Percentiles rank a stretch among this genome's conserved stretches.
These are phyloP conservation scores for Colletotrichum destructivum DNA, from an alignment of 2,329 filamentous ascomycete genomes.

Conservation along the genomic window DNA sequence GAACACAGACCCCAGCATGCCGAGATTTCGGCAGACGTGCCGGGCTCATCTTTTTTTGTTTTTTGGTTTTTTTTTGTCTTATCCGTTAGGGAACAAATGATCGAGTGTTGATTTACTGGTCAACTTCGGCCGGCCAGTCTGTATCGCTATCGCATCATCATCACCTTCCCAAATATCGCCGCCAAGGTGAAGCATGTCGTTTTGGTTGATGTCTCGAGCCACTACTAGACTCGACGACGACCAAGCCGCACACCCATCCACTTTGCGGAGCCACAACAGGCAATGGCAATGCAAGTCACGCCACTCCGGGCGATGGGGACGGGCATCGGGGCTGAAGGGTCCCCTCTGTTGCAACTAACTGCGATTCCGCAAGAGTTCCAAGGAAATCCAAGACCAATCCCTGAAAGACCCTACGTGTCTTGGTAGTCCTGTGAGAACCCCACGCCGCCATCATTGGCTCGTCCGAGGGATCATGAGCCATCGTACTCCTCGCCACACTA, in stretches of 20 bases:
- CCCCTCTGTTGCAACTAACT: neutral
- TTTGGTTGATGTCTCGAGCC: neutral
- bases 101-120: neutral
- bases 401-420: constrained; percentile 21
- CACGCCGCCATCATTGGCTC: constrained; percentile 18
- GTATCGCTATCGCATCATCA: neutral
- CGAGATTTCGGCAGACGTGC: constrained; percentile 33
- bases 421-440: constrained; percentile 9
- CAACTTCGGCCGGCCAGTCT: neutral
- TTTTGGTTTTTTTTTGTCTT: neutral
- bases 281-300: constrained; percentile 6
- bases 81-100: constrained; percentile 9
- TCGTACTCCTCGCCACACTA: constrained; percentile 8
- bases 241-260: constrained; percentile 10
- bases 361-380: neutral
- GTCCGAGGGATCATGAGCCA: constrained; percentile 26
- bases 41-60: neutral
- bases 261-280: constrained; percentile 7
- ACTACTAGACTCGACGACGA: neutral
- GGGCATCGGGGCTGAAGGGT: neutral
- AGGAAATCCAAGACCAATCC: constrained; percentile 20
- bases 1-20: constrained; percentile 17
- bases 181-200: neutral
- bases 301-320: constrained; percentile 25
- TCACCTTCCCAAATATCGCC: neutral